phyloP scores from a whole-genome alignment of 129 eudicot species.

The Lonicera japonica region DNA sequence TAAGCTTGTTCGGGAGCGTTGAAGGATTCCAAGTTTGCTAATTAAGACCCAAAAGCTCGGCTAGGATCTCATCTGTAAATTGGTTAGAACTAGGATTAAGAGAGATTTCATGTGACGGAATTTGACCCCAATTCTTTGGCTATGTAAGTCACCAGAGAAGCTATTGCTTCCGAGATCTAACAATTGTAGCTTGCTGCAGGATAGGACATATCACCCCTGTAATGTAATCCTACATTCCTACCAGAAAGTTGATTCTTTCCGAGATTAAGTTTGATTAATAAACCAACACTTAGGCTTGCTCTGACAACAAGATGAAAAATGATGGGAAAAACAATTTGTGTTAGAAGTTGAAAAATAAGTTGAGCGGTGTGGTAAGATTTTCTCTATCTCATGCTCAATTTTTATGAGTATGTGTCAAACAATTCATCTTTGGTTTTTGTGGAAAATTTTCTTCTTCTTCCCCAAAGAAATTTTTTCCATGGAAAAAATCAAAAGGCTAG shows the following conservation, averaged over 20 bases:
- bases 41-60: constrained; percentile 50
- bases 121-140: constrained; percentile 69
- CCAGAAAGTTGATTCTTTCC: constrained; percentile 71
- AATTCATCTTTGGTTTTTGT: too few species aligned
- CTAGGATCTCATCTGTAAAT: constrained; percentile 57
- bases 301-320: too few species aligned
- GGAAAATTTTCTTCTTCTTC: too few species aligned
- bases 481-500: too few species aligned
- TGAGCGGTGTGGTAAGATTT: too few species aligned
- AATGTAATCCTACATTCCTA: too few species aligned
- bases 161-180: constrained; percentile 76
- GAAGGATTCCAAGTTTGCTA: constrained; percentile 55
- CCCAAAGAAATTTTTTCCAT: too few species aligned
- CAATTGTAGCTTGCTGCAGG: constrained; percentile 59
- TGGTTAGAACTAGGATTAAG: constrained; percentile 72
- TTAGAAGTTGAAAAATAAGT: too few species aligned
- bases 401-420: too few species aligned
- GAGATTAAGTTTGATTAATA: constrained; percentile 61
- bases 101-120: constrained; percentile 84
- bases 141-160: constrained; percentile 53
- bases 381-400: too few species aligned
- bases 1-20: constrained; percentile 63
- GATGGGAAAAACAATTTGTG: too few species aligned
- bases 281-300: constrained; percentile 44
- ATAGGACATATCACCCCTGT: constrained; percentile 65